These are phyloP conservation scores for Neurospora tetraspora DNA, from an alignment of 495 filamentous ascomycete species.

Conservation along the genomic window DNA sequence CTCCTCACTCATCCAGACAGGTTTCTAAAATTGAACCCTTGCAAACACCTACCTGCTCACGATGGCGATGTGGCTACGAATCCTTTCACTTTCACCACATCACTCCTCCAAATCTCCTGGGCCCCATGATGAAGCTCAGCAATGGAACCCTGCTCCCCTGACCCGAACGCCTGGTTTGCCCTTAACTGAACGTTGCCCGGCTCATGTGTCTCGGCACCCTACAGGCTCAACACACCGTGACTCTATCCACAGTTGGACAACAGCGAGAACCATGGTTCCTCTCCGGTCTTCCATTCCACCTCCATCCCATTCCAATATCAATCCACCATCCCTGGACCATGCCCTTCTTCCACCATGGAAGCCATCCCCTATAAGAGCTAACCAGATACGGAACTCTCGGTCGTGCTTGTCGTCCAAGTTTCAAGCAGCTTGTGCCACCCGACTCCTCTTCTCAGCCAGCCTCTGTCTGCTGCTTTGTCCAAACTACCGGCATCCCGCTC, in stretches of 20 bases:
- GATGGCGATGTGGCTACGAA: background rate
- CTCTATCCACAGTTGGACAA: background rate
- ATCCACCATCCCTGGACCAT: background rate
- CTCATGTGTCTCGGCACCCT: background rate
- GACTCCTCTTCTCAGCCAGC: slow-evolving; percentile 10
- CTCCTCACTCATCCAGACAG: background rate
- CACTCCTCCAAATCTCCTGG: background rate
- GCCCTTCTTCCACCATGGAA: background rate
- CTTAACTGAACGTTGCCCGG: background rate
- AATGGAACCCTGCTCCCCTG: background rate
- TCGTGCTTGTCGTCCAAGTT: slow-evolving; percentile 9
- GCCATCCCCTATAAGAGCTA: slow-evolving; percentile 1
- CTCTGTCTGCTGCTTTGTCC: slow-evolving; percentile 6
- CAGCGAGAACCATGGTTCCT: background rate
- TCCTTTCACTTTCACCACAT: background rate
- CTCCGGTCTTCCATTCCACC: background rate
- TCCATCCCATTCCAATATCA: background rate
- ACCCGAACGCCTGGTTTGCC: background rate
- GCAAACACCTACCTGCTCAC: background rate
- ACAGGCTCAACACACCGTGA: background rate
- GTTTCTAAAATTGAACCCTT: background rate
- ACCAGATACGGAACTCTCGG: slow-evolving; percentile 8
- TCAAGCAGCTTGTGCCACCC: slow-evolving; percentile 1
- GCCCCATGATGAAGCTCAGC: background rate
- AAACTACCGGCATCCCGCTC: background rate